phyloP scores from a whole-genome alignment of 345 rosid species.

The Adansonia digitata region DNA sequence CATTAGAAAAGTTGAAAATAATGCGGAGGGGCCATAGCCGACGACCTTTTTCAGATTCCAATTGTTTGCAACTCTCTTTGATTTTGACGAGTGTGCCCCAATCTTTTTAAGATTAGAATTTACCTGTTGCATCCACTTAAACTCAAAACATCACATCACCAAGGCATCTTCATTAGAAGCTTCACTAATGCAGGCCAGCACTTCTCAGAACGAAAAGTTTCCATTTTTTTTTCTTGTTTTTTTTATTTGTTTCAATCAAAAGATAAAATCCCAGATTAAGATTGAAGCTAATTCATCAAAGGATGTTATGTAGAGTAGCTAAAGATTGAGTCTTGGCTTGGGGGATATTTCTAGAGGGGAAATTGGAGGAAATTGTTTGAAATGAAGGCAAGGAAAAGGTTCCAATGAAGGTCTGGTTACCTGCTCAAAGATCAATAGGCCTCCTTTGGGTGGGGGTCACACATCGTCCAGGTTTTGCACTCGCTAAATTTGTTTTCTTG shows the following conservation, averaged over 20 bases:
- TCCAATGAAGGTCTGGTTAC: constrained; percentile 68
- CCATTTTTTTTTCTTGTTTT: no score
- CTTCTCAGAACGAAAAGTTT: no score
- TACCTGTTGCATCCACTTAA: no score
- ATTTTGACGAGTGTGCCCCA: neutral
- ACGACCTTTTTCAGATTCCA: neutral
- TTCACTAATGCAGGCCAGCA: no score
- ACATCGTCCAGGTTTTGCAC: constrained; percentile 98
- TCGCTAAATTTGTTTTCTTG: constrained; percentile 42
- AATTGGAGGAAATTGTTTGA: constrained; percentile 44
- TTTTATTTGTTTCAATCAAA: neutral
- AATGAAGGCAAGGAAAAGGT: constrained; percentile 30
- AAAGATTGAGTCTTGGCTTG: constrained; percentile 16
- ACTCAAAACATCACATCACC: no score
- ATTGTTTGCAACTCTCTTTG: neutral
- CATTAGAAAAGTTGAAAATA: neutral
- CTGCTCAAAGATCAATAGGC: constrained; percentile 59
- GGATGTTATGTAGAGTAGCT: constrained; percentile 26
- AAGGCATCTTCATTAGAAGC: no score
- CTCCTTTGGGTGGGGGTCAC: constrained; percentile 99
- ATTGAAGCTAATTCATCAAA: neutral
- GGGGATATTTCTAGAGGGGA: constrained; percentile 14
- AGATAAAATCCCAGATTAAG: neutral
- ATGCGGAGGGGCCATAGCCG: neutral
- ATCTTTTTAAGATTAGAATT: no score